These are phyloP conservation scores for Berberis vulgaris DNA, from an alignment of 164 flowering plant species.

Conservation along the genomic window DNA sequence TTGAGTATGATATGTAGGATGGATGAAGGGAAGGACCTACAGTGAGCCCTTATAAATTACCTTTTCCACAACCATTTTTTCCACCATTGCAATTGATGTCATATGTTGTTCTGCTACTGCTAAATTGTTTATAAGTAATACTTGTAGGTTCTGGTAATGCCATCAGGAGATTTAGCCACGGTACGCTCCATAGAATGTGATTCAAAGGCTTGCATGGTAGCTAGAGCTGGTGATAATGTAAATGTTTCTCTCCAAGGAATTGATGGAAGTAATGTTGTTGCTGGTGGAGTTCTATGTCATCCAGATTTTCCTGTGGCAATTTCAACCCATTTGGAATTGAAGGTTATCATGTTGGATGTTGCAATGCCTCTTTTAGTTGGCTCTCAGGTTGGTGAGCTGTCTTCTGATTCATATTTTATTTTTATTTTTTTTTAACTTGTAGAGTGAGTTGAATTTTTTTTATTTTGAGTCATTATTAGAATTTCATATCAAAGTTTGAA, in stretches of 20 bases:
- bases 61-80: no score
- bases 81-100: no score
- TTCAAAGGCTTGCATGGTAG: slow-evolving; percentile 48
- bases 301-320: slow-evolving; percentile 79
- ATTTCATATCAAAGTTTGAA: no score
- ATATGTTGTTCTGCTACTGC: neutral
- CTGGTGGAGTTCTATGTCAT: slow-evolving; percentile 93
- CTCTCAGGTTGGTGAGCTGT: slow-evolving; percentile 47
- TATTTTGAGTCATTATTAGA: no score
- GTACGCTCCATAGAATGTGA: slow-evolving; percentile 65
- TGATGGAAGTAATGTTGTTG: slow-evolving; percentile 45
- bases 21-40: no score
- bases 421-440: no score
- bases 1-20: no score
- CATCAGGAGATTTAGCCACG: slow-evolving; percentile 54
- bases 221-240: slow-evolving; percentile 92
- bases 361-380: slow-evolving; percentile 66
- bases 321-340: slow-evolving; percentile 70
- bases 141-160: slow-evolving; percentile 81
- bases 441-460: no score
- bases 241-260: slow-evolving; percentile 65
- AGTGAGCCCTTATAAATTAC: no score
- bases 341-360: slow-evolving; percentile 67
- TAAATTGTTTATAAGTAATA: neutral
- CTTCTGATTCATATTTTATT: no score